A percentile compares a stretch with the other conserved stretches of the same genome.
Conservation (phyloP, 164 flowering plant species). For the Euptelea pleiosperma region DNA sequence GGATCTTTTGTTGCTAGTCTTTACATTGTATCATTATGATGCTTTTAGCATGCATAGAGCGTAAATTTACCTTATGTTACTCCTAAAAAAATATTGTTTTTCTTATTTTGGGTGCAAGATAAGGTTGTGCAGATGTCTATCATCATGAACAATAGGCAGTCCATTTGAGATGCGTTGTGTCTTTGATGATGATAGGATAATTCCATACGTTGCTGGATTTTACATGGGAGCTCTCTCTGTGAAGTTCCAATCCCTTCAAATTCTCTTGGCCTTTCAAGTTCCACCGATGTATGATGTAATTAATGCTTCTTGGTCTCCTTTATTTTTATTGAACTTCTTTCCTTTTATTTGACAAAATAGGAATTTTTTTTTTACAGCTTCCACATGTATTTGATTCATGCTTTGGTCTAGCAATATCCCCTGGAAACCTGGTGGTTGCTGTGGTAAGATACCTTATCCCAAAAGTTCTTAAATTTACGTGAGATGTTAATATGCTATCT, state of each 20-base stretch:
- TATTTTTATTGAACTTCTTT: neutral
- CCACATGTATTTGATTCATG: constrained; percentile 63
- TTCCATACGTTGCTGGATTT: constrained; percentile 62
- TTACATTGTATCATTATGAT: neutral
- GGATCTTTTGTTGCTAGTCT: neutral
- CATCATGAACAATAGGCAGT: neutral
- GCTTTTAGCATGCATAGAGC: neutral
- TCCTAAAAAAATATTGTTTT: too few relatives aligned
- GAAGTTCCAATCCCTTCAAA: constrained; percentile 63
- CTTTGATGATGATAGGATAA: constrained; percentile 50
- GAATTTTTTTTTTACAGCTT: constrained; percentile 43
- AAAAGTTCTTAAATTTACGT: neutral
- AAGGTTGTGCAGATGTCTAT: too few relatives aligned
- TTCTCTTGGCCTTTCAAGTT: constrained; percentile 42
- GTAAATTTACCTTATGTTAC: too few relatives aligned
- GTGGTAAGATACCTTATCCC: constrained; percentile 43
- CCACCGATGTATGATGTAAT: constrained; percentile 49
- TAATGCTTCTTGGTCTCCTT: constrained; percentile 7
- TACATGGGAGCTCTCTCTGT: constrained; percentile 37
- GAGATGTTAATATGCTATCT: too few relatives aligned
- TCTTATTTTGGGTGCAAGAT: too few relatives aligned
- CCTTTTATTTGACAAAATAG: constrained; percentile 8
- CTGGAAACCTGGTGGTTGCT: constrained; percentile 81
- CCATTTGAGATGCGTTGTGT: neutral
- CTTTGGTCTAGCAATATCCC: constrained; percentile 74